These are phyloP conservation scores for Colletotrichum sp. DNA, from an alignment of 2,329 filamentous ascomycete species.

Conservation along the genomic window DNA sequence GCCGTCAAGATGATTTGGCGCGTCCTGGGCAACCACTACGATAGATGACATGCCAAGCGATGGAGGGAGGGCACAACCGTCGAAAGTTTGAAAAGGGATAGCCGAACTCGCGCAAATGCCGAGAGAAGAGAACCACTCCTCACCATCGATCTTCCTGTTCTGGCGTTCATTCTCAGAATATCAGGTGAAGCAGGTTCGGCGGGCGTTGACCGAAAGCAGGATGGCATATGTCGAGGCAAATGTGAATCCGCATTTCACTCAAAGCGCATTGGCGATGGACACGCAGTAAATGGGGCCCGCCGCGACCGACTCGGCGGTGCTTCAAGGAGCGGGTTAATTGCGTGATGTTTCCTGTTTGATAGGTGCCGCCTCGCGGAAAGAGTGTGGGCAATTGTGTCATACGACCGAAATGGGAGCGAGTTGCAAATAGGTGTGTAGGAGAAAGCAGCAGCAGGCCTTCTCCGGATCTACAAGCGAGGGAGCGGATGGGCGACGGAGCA, in stretches of 20 bases:
- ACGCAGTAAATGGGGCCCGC: background rate
- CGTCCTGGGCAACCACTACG: background rate
- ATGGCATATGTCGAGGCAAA: background rate
- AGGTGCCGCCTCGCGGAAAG: background rate
- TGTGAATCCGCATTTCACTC: background rate
- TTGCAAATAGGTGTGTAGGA: background rate
- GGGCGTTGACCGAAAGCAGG: conserved; percentile 5
- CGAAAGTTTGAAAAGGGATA: background rate
- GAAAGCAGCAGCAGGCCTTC: background rate
- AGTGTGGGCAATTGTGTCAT: background rate
- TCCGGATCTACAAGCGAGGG: conserved; percentile 1
- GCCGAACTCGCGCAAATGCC: background rate
- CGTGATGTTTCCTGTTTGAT: conserved; percentile 10
- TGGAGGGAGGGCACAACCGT: background rate
- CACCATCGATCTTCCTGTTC: background rate
- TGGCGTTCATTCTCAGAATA: background rate
- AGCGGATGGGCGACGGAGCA: background rate
- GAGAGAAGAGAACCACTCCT: background rate
- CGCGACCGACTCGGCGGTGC: background rate
- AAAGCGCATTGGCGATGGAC: background rate
- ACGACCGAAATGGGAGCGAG: background rate
- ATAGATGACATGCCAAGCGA: background rate
- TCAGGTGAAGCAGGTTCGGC: conserved; percentile 1
- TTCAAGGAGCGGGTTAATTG: background rate
- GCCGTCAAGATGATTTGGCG: background rate